Conservation (phyloP, 257 asterid species). For the Salvia hispanica region DNA sequence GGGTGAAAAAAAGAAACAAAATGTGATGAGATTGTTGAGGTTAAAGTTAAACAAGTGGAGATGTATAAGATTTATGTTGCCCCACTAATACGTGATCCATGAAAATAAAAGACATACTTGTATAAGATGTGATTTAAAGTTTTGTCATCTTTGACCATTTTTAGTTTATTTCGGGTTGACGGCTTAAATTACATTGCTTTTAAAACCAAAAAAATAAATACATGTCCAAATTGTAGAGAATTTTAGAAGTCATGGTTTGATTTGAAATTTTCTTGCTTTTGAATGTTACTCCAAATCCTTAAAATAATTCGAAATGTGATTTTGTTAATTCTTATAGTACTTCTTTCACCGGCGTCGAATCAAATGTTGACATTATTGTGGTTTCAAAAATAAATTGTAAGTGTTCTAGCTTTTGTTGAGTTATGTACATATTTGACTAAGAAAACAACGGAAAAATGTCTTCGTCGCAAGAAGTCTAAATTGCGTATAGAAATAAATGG, state of each 20-base stretch:
- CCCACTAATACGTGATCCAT: constrained; percentile 32
- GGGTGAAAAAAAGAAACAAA: background rate
- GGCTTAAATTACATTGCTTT: too few relatives aligned
- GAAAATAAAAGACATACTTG: background rate
- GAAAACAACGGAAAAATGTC: background rate
- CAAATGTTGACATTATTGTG: too few relatives aligned
- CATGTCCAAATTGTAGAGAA: too few relatives aligned
- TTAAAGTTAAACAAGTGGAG: constrained; percentile 32
- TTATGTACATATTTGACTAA: background rate
- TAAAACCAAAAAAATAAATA: too few relatives aligned
- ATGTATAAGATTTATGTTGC: constrained; percentile 30
- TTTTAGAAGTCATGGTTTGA: too few relatives aligned
- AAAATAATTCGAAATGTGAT: too few relatives aligned
- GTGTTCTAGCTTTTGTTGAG: too few relatives aligned
- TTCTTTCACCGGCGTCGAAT: too few relatives aligned
- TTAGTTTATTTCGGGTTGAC: background rate
- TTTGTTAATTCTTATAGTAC: too few relatives aligned
- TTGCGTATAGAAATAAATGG: background rate
- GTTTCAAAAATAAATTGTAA: too few relatives aligned
- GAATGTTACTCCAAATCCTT: too few relatives aligned
- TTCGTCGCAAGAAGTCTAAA: background rate
- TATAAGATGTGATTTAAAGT: background rate
- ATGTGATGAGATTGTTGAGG: constrained; percentile 26
- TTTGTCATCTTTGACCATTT: background rate
- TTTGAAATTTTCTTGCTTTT: too few relatives aligned